A percentile compares a stretch with the other conserved stretches of the same genome.
Conservation (phyloP, 768 basidiomycete species). For the Suillus brevipes region DNA sequence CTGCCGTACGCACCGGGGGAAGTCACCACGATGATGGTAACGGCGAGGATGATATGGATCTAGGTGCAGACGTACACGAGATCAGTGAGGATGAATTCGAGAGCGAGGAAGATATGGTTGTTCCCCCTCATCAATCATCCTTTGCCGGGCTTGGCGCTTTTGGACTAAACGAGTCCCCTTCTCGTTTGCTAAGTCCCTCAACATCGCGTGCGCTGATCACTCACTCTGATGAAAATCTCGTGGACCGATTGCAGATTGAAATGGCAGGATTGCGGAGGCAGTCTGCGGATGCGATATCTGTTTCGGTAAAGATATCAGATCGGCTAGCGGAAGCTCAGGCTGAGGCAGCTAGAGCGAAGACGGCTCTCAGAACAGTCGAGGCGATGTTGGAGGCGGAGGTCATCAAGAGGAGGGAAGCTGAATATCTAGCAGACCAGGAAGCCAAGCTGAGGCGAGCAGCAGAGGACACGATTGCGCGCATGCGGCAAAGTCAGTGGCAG, state of each 20-base stretch:
- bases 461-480: conserved; percentile 48
- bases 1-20: conserved; percentile 27
- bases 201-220: conserved; percentile 27
- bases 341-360: conserved; percentile 56
- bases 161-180: conserved; percentile 32
- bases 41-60: conserved; percentile 39
- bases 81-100: conserved; percentile 57
- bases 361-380: conserved; percentile 56
- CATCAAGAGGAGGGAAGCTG: conserved; percentile 57
- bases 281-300: conserved; percentile 65
- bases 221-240: conserved; percentile 39
- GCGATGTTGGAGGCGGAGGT: conserved; percentile 61
- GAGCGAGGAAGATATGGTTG: conserved; percentile 65
- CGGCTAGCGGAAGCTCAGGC: conserved; percentile 67
- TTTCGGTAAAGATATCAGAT: conserved; percentile 65
- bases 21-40: conserved; percentile 36
- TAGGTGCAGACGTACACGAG: conserved; percentile 39
- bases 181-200: conserved; percentile 45
- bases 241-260: conserved; percentile 69
- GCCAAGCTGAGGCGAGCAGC: conserved; percentile 44
- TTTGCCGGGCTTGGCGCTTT: conserved; percentile 39
- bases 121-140: conserved; percentile 46
- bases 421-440: conserved; percentile 52
- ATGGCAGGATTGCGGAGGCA: conserved; percentile 63
- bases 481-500: conserved; percentile 29